Conservation (phyloP, 768 basidiomycete species). For the Exsudoporus frostii region DNA sequence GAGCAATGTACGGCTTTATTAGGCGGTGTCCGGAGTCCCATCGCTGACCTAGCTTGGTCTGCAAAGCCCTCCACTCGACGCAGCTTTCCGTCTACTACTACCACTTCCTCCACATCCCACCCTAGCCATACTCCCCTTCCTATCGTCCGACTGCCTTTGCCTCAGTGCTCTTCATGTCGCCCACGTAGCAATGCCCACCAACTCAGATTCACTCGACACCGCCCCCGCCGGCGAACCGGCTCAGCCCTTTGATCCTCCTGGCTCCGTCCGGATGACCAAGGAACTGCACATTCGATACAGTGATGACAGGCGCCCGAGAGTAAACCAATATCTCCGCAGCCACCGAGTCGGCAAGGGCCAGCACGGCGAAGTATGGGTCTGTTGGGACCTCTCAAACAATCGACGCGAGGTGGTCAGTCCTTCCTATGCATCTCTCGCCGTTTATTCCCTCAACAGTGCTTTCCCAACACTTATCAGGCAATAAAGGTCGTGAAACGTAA, state of each 20-base stretch:
- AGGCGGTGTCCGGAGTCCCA: constrained; percentile 32
- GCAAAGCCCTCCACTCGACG: constrained; percentile 12
- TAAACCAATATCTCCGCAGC: constrained; percentile 86
- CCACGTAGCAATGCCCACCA: constrained; percentile 24
- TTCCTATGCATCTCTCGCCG: constrained; percentile 5
- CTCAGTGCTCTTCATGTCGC: constrained; percentile 25
- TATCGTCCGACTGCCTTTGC: constrained; percentile 8
- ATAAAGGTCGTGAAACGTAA: constrained; percentile 76
- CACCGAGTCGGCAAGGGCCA: constrained; percentile 81
- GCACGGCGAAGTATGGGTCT: constrained; percentile 86
- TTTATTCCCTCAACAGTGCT: constrained; percentile 7
- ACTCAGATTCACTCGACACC: constrained; percentile 22
- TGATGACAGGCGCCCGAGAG: constrained; percentile 43
- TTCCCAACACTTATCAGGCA: constrained; percentile 46
- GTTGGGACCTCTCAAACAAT: constrained; percentile 48
- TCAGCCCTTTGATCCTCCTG: constrained; percentile 38
- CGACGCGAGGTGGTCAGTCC: constrained; percentile 47
- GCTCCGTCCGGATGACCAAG: constrained; percentile 49
- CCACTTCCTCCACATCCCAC: constrained; percentile 23
- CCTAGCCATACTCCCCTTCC: constrained; percentile 21
- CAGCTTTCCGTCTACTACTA: constrained; percentile 24
- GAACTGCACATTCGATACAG: constrained; percentile 40
- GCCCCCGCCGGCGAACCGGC: constrained; percentile 36
- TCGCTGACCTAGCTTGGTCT: constrained; percentile 9
- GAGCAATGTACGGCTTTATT: constrained; percentile 14